phyloP scores from a whole-genome alignment of 2,329 filamentous ascomycete species.

The Metarhizium rileyi region DNA sequence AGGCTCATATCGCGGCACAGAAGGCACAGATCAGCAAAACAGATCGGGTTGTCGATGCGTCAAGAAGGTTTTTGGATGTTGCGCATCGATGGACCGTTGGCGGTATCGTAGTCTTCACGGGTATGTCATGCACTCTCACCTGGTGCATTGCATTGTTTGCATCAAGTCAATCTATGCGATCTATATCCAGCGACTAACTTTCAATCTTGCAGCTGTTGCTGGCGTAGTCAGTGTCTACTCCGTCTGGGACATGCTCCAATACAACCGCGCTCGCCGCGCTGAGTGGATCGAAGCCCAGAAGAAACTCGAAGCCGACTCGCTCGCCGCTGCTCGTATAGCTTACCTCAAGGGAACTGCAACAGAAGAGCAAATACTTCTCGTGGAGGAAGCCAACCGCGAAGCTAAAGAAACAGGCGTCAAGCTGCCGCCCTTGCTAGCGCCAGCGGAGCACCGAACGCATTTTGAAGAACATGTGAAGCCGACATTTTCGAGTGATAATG shows the following conservation, averaged over 20 bases:
- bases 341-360: conserved; percentile 50
- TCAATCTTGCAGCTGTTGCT: conserved; percentile 34
- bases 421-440: conserved; percentile 41
- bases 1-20: conserved; percentile 57
- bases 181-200: not conserved
- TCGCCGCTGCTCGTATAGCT: conserved; percentile 47
- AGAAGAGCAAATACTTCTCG: conserved; percentile 44
- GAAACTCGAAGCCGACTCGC: conserved; percentile 42
- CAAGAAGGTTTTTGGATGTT: conserved; percentile 42
- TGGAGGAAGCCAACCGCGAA: conserved; percentile 45
- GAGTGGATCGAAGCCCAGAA: conserved; percentile 49
- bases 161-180: not conserved
- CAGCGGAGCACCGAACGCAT: conserved; percentile 29
- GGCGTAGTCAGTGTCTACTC: conserved; percentile 48
- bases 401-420: conserved; percentile 35
- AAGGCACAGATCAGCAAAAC: conserved; percentile 44
- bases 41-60: conserved; percentile 38
- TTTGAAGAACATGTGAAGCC: conserved; percentile 26
- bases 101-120: conserved; percentile 46
- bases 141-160: not conserved
- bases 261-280: conserved; percentile 49
- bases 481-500: conserved; percentile 16
- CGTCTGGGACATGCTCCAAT: conserved; percentile 50
- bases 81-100: conserved; percentile 46
- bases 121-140: conserved; percentile 26